Base-by-base conservation (phyloP, 2,329 filamentous ascomycete species). In the Verticillium longisporum region DNA sequence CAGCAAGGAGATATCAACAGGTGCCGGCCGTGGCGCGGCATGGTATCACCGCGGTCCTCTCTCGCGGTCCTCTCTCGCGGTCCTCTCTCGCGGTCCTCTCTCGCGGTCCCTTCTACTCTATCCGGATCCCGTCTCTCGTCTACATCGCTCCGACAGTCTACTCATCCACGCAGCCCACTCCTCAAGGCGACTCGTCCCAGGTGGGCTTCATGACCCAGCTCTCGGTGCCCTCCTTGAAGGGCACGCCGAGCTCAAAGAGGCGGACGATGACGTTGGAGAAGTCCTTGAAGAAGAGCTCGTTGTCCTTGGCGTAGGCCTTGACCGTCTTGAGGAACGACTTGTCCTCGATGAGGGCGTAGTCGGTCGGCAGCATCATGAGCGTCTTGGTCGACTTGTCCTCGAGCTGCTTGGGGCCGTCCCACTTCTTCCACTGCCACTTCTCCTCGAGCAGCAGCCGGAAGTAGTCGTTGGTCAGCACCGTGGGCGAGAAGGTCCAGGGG, bases 291-390 rank as follows among this genome's bases (percentile, higher is more conserved):
- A 97, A 99, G 58, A 81, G 80, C 61, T 92, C 90, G 75, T 91
- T 91, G 78, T 97, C 91, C 82, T 91, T 91, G 71, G 94, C 93
- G 74, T 97, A 98, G 75, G 88, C 86, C 76, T 96, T 87, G 34
- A 94, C 91, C 70, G 85, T 88, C 71, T 85, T 80, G 78, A 84
- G 87, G 83, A 98, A 96, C 67, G 81, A 82, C 84, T 94, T 94
- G 79, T 98, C 94, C 79, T 93, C 86, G 71, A 96, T 79, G 61
- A 98, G 82, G 61, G 89, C 89, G 78, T 96, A 87, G 72, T 99
- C 94, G 66, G 92, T 90, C 59, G 95, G 95, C 75, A 99, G 81
- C 94, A 99, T 98, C 95, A 99, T 98, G 69, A 98, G 80, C 53
- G 83, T 83, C 85, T 96, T 93, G 71, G 88, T 91, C 72, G 82